Base-by-base conservation (phyloP, 768 basidiomycete genomes). In the Hydnomerulius pinastri region DNA sequence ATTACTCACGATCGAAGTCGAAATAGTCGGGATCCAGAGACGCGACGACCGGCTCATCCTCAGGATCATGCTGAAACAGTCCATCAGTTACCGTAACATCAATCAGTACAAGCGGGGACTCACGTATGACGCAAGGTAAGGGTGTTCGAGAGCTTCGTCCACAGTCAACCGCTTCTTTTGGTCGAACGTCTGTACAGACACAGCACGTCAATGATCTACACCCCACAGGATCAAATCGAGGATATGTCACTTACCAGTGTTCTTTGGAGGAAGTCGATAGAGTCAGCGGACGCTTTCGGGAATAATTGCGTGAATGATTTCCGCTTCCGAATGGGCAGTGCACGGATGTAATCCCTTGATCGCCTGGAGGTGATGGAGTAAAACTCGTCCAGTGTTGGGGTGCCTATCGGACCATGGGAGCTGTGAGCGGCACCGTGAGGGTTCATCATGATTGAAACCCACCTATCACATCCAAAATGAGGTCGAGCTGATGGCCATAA, bases 391-490 rank as follows among this genome's bases (percentile, higher is more conserved):
- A 94, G 76, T 30, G 86, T 87, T 1, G 92, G 92, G 1, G 92
- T 96, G 39, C 85, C 81, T 81, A 52, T 46, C 62, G 38, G 57
- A 63, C 28, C 20, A 52, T 18, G 25, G 36, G 25, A 35, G 46
- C 15, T 70, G 65, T 36, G 57, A 62, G 3, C 33, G 23, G 5
- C 37, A 67, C 63, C n/a, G 68, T 66, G 23, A 20, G 25, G 32
- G 21, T 9, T 21, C 15, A 28, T 28, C 17, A 15, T 15, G 12
- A 35, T 10, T 20, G 30, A 27, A 51, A 13, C 48, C 48, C 51
- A 72, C 89, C 92, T 56, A 95, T 87, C 33, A 94, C 83, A 65
- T 95, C 91, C 50, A 95, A 79, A 63, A 94, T 93, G 43, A 94
- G 76, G 48, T 87, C 83, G 20, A 96, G 81, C 60, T 95, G 93